phyloP scores from a whole-genome alignment of 1,284 basidiomycete genomes.

The Pyrrhoderma noxium region DNA sequence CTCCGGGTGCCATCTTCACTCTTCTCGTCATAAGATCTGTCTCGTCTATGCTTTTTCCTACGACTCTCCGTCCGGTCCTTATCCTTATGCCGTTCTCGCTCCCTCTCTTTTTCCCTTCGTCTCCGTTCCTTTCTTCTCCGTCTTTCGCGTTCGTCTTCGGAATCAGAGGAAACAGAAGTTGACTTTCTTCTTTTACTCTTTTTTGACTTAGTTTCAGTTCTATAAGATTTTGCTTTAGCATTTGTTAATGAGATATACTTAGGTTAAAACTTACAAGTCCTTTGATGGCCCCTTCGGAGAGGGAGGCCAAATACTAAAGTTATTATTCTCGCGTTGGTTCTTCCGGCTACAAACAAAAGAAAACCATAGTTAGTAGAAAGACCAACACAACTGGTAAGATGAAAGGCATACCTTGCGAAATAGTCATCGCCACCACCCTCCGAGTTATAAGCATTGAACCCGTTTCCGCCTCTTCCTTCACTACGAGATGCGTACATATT shows the following conservation, averaged over 20 bases:
- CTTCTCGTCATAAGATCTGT: conserved; percentile 15
- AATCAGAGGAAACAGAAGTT: conserved; percentile 46
- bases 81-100: conserved; percentile 24
- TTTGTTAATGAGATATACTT: neutral
- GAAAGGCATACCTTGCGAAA: conserved; percentile 22
- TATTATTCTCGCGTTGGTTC: conserved; percentile 57
- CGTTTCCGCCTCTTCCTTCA: neutral
- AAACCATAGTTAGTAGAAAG: conserved; percentile 8
- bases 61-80: conserved; percentile 23
- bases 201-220: conserved; percentile 49
- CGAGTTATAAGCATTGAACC: conserved; percentile 5
- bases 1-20: conserved; percentile 14
- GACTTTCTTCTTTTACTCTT: conserved; percentile 55
- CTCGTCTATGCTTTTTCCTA: conserved; percentile 27
- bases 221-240: neutral
- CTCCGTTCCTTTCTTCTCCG: conserved; percentile 51
- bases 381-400: neutral
- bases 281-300: conserved; percentile 69
- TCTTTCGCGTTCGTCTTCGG: conserved; percentile 50
- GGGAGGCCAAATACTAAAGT: conserved; percentile 74
- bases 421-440: conserved; percentile 19
- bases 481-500: conserved; percentile 21
- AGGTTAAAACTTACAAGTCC: conserved; percentile 41
- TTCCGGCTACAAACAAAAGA: conserved; percentile 53
- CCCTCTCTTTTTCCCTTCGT: conserved; percentile 45